A percentile compares a stretch with the other conserved stretches of the same genome.
Evolutionary conservation across 495 filamentous ascomycete species (phyloP).

Genomic region (Haplographium delicatum): DNA sequence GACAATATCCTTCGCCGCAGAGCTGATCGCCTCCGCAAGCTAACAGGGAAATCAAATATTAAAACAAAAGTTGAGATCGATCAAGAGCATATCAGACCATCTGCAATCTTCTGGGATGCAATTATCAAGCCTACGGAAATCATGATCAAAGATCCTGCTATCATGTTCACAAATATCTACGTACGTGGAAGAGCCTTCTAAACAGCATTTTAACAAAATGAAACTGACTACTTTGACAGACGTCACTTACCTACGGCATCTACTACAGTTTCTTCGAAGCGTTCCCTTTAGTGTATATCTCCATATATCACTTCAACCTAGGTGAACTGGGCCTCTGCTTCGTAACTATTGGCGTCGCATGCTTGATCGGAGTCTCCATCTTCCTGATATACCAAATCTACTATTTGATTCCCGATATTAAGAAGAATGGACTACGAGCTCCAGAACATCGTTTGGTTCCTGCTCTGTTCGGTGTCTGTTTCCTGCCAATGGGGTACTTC

Average conservation of each 20-base stretch:
- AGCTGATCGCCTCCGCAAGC: slow-evolving; percentile 34
- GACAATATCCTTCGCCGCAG: slow-evolving; percentile 34
- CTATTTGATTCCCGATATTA: slow-evolving; percentile 41
- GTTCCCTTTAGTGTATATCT: slow-evolving; percentile 62
- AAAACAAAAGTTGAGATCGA: slow-evolving; percentile 45
- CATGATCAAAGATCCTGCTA: slow-evolving; percentile 51
- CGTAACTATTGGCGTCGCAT: slow-evolving; percentile 51
- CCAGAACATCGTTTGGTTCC: slow-evolving; percentile 49
- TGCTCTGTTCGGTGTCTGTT: slow-evolving; percentile 42
- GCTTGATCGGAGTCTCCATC: slow-evolving; percentile 40
- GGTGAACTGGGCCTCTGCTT: slow-evolving; percentile 59
- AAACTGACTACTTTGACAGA: slow-evolving; percentile 51
- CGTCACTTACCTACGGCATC: slow-evolving; percentile 58
- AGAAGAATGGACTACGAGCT: slow-evolving; percentile 36
- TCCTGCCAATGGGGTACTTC: slow-evolving; percentile 51
- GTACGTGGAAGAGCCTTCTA: slow-evolving; percentile 44
- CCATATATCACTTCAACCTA: slow-evolving; percentile 53
- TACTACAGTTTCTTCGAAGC: slow-evolving; percentile 65
- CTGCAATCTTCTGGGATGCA: slow-evolving; percentile 43
- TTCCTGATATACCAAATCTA: slow-evolving; percentile 47
- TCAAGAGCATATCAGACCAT: slow-evolving; percentile 38
- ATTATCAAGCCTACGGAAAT: slow-evolving; percentile 56
- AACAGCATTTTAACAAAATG: background rate
- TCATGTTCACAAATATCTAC: too few species aligned
- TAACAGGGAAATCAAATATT: slow-evolving; percentile 38